Conservation (phyloP, 2,329 filamentous ascomycete species). For the Pseudogymnoascus sp. region DNA sequence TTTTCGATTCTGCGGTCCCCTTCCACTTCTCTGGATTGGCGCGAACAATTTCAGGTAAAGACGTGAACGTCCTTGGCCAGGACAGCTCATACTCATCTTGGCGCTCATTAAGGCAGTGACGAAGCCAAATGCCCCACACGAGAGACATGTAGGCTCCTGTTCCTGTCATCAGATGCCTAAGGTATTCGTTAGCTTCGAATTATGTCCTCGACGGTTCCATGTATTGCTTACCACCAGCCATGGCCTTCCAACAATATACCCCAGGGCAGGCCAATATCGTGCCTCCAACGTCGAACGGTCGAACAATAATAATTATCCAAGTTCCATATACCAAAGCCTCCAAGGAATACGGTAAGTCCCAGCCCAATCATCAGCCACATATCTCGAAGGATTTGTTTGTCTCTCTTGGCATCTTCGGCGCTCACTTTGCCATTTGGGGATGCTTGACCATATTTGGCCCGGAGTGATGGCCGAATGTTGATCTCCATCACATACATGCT, state of each 20-base stretch:
- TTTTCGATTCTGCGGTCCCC: not conserved
- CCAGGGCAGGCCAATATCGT: conserved; percentile 60
- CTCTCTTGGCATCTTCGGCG: conserved; percentile 45
- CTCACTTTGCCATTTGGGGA: conserved; percentile 36
- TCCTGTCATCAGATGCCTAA: conserved; percentile 63
- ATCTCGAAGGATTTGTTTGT: conserved; percentile 48
- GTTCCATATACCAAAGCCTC: conserved; percentile 61
- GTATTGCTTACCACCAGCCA: conserved; percentile 56
- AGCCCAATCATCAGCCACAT: conserved; percentile 64
- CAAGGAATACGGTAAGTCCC: conserved; percentile 55
- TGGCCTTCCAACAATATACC: conserved; percentile 65
- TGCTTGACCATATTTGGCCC: conserved; percentile 34
- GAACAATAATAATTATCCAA: conserved; percentile 60
- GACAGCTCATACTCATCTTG: conserved; percentile 58
- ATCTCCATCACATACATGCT: conserved; percentile 65
- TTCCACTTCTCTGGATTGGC: conserved; percentile 2
- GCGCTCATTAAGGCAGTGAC: conserved; percentile 59
- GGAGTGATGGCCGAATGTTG: conserved; percentile 49
- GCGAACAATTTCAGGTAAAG: conserved; percentile 30
- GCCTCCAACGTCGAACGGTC: conserved; percentile 51
- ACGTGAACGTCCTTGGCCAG: conserved; percentile 53
- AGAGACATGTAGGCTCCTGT: conserved; percentile 65
- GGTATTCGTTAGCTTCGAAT: not conserved
- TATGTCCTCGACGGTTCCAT: not conserved
- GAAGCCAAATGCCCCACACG: conserved; percentile 64